Evolutionary conservation across 768 basidiomycete genomes (phyloP), one percentile per base, ranked within the genome.

Genomic region (Lactarius hatsudake): DNA sequence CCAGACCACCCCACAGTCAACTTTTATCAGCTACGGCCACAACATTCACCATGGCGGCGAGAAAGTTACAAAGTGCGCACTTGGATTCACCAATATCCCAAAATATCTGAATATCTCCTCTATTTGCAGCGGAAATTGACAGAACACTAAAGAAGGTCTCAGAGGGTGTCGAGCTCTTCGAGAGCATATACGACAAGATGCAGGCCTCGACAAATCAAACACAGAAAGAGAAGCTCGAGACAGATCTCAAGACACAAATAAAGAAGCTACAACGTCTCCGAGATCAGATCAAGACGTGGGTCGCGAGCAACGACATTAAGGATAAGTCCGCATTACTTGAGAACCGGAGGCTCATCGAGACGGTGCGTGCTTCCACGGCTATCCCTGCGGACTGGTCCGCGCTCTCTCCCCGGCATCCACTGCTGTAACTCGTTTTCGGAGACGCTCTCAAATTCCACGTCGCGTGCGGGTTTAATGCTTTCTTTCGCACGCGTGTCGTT

Each of bases 151-250:
- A 99, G 84, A 95, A 94, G 83, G 96, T 99, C 72, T 73, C 89
- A 42, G 93, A 96, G 79, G 97, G 97, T 72, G 95, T 98, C 73
- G 93, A 94, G 81, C 84, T 91, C 77, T 95, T 95, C 75, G 94
- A 95, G 79, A 87, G 84, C 79, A 96, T 97, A 77, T 97, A 96
- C 77, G 95, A 97, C 76, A 99, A 98, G 85, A 96, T 99, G 88
- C 91, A 95, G 77, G 85, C 90, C 59, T 91, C 96, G 20, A 92
- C 93, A 38, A 98, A 97, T 80, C 89, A 96, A 77, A 93, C 96
- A 0, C 96, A 98, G 81, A 98, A 98, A 78, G 97, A 98, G 86
- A 99, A 99, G 79, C 87, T 94, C 61, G 97, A 99, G 78, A 88
- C 84, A 4, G 91, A 98, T 73, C 81, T 98, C 76, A 95, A 98